Base-by-base conservation (phyloP, 2,329 filamentous ascomycete species). In the Penicillium crustosum region DNA sequence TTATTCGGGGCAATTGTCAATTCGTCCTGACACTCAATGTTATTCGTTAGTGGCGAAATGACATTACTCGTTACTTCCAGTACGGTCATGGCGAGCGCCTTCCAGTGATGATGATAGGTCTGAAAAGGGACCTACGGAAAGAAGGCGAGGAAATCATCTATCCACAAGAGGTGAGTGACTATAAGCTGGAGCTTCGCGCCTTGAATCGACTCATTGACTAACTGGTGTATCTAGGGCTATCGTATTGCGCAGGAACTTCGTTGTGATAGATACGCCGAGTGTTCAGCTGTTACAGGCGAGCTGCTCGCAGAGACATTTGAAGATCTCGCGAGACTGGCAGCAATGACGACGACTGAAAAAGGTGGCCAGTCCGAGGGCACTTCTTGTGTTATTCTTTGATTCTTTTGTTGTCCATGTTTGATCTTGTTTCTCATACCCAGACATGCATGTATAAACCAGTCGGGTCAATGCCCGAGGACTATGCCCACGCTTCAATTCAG, bases 201-300 rank as follows among this genome's bases (percentile, higher is more conserved):
- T 31, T 9, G 19, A 21, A 25, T 39, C 21, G 17, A 47, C 55
- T 62, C n/a, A 25, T 39, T 23, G n/a, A 49, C 51, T 62, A 44
- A 59, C 25, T 66, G 29, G 61, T 64, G 19, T 64, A 66, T 61
- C 68, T 64, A 78, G 79, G 83, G 61, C 73, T 84, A 81, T 75
- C 81, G 67, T 71, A 84, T 83, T 7, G 84, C 85, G 17, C 83
- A 85, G 63, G 81, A 84, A 63, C 81, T 87, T 73, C 76, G 83
- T 25, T 84, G 81, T 68, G 85, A 87, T 75, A 75, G 79, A 36
- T 87, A 87, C 70, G 85, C 83, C 4, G 85, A 87, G 67, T 87
- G 85, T 62, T 86, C 83, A 60, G 84, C 85, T 41, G 38, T 82
- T 39, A 87, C 84, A 6, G 84, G 85, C 3, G 82, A 86, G 71